A percentile compares a stretch with the other conserved stretches of the same genome.
Conservation (phyloP, 768 basidiomycete species). For the Lepiota subincarnata region DNA sequence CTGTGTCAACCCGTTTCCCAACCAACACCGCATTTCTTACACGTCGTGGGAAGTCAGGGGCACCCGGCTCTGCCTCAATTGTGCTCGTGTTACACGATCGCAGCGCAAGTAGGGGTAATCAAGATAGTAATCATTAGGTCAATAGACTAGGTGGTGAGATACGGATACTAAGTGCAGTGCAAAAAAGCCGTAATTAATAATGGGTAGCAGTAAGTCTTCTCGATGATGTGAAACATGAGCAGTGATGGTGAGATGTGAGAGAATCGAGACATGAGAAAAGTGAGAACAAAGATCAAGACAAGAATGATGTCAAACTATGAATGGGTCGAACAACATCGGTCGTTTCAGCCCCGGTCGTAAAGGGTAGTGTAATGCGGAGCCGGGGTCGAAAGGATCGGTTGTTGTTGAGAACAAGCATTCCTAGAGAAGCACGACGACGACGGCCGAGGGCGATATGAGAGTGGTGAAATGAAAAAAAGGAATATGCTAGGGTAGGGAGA, state of each 20-base stretch:
- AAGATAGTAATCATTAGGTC: background rate
- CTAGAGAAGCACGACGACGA: background rate
- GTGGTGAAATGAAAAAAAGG: background rate
- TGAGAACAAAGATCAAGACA: background rate
- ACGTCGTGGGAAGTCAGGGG: too few relatives aligned
- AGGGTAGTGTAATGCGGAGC: background rate
- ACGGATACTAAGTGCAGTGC: background rate
- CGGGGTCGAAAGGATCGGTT: background rate
- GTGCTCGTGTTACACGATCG: too few relatives aligned
- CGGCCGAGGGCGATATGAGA: background rate
- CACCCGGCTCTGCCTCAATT: too few relatives aligned
- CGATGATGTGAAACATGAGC: background rate
- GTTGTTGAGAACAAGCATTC: background rate
- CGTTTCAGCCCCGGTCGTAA: background rate
- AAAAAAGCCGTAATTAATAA: conserved; percentile 4
- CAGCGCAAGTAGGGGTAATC: background rate
- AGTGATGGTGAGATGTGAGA: conserved; percentile 2
- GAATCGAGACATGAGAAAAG: background rate
- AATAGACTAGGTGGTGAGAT: background rate
- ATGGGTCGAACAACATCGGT: background rate
- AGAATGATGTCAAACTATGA: background rate
- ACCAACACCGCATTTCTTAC: too few relatives aligned
- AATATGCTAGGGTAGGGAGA: background rate
- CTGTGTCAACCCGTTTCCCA: too few relatives aligned
- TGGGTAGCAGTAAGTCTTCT: background rate